Base-by-base conservation (phyloP, 257 asterid species). In the Salvia miltiorrhiza region DNA sequence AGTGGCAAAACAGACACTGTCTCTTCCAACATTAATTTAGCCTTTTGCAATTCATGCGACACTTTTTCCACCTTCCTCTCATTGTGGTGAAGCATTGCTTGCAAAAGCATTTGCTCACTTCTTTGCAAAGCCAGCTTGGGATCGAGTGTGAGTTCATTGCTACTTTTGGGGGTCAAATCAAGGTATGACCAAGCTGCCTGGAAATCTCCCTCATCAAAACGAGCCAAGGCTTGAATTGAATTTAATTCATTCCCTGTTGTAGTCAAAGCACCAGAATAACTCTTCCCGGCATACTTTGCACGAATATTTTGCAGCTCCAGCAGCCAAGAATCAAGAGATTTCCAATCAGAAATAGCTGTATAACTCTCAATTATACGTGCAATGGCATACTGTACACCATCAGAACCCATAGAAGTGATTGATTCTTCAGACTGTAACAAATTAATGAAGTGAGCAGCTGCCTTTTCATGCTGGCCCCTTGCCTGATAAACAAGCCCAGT, bases 71-170 rank as follows among this genome's bases (percentile, higher is more conserved):
- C 73, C 80, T 84, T 89, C 77, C 95, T 92, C 85, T 88, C 97
- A 33, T 53, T 68, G 39, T 82, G 87, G 77, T 83, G 87, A 82
- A 93, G 96, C 97, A 93, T 87, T 45, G 96, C 99, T 83, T 93
- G 97, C 93, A 93, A 83, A 81, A 93, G 91, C 93, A 93, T 89
- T 72, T 93, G 99, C 72, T 93, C 99, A 53, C 99, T 93, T 84
- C 99, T 90, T 78, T 86, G 96, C 84, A 93, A 81, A 79, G 97
- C 91, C 84, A 87, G 71, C 84, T 83, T 93, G 63, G 97, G 99
- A 83, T 93, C 99, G 76, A 89, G 88, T 20, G 96, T 93, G 78
- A 83, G 91, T 69, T 90, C 90, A 60, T 75, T 83, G 91, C 95
- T 85, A 79, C 95, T 93, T 87, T 90, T 93, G 55, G 96, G 96